These are phyloP conservation scores for Naganishia vishniacii DNA, from an alignment of 768 basidiomycete species.

Conservation along the genomic window DNA sequence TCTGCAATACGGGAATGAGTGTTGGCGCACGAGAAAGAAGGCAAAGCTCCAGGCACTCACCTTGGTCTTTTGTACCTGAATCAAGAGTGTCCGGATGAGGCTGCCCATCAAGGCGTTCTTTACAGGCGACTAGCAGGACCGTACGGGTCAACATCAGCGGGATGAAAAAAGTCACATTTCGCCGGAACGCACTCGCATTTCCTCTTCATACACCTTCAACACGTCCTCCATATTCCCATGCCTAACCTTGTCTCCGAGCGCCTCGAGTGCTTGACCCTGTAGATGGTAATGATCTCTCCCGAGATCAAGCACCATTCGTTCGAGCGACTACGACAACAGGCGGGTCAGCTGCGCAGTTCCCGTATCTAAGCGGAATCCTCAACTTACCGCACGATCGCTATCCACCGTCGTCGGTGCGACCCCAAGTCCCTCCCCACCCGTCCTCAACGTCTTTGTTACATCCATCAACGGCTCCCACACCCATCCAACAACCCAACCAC, in stretches of 20 bases:
- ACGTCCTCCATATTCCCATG: slow-evolving; percentile 82
- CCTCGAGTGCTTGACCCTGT: slow-evolving; percentile 59
- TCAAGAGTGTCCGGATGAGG: slow-evolving; percentile 73
- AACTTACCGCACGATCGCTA: slow-evolving; percentile 74
- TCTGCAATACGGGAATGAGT: slow-evolving; percentile 53
- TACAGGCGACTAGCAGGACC: slow-evolving; percentile 56
- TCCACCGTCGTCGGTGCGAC: slow-evolving; percentile 73
- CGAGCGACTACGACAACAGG: slow-evolving; percentile 62
- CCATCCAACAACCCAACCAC: slow-evolving; percentile 74
- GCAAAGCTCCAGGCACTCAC: slow-evolving; percentile 49
- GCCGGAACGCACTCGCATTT: slow-evolving; percentile 68
- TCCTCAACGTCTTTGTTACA: slow-evolving; percentile 73
- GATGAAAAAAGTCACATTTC: no score
- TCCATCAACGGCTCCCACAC: slow-evolving; percentile 77
- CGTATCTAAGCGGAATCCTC: no score
- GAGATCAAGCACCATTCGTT: slow-evolving; percentile 83
- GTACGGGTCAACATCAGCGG: not conserved
- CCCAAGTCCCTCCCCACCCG: slow-evolving; percentile 65
- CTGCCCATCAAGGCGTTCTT: slow-evolving; percentile 73
- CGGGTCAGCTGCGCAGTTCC: no score
- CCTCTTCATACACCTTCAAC: slow-evolving; percentile 79
- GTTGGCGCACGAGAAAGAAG: not conserved
- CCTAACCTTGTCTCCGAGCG: slow-evolving; percentile 62
- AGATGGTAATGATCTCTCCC: slow-evolving; percentile 74
- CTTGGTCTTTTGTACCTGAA: slow-evolving; percentile 95